Evolutionary conservation across 257 asterid species (phyloP), one percentile per base, ranked within the genome.

Genomic region (Gynochthodes officinalis): DNA sequence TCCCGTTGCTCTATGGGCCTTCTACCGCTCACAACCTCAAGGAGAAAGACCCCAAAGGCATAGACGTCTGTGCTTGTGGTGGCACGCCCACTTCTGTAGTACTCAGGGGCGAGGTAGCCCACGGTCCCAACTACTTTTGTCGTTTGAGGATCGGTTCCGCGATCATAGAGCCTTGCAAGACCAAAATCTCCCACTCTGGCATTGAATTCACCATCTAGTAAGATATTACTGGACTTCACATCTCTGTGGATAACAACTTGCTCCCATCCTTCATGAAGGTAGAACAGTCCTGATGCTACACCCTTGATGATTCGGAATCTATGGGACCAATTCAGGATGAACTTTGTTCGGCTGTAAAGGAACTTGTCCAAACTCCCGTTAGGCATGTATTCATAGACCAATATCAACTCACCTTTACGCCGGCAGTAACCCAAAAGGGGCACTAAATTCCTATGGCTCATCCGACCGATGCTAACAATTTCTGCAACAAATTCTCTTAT

Each of bases 21-120:
- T 77, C 89, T 77, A n/a, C 96, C 96, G 44, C 87, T 80, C 0
- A 64, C 85, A 3, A 89, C 96, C 77, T 89, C 96, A 9, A 89
- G 88, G 75, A 89, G 35, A 55, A 89, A 84, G 0, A 87, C 86
- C 13, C 96, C 96, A 64, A 87, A 89, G 0, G 88, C 88, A 50
- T 77, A 89, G 28, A 87, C 93, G 30, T 89, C 96, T 0, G 83
- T 77, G 66, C 83, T 67, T 0, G 90, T 83, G 0, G 96, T 83
- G 27, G 96, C 92, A 76, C 67, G 78, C 9, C 89, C 96, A 0
- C 89, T 85, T 28, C 88, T 59, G 1, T 84, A 60, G 25, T 83
- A 90, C 9, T 63, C 68, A 1, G 68, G 68, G 7, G 68, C 68
- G 2, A 63, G 49, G 49, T 63, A 63, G 5, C 82, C 87, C 87